phyloP scores from a whole-genome alignment of 257 asterid genomes.

The Schizonepeta tenuifolia region DNA sequence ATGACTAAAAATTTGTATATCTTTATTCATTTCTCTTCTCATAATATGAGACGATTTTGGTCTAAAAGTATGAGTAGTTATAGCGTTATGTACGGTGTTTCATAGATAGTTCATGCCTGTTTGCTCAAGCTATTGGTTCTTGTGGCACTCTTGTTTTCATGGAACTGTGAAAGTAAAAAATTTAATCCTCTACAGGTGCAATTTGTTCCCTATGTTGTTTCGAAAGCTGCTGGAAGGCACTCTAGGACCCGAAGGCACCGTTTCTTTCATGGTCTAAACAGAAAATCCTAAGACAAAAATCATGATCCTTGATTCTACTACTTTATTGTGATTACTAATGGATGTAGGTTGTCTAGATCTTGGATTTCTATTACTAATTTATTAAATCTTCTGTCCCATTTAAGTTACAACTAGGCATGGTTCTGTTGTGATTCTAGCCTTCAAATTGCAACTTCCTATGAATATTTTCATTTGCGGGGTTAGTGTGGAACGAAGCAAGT shows the following conservation, averaged over 20 bases:
- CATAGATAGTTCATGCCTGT: neutral
- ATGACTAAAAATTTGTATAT: slow-evolving; percentile 7
- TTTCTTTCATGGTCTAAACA: slow-evolving; percentile 75
- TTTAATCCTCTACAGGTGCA: slow-evolving; percentile 61
- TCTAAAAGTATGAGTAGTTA: neutral
- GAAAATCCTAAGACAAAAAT: slow-evolving; percentile 40
- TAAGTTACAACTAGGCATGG: neutral
- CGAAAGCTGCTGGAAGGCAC: slow-evolving; percentile 66
- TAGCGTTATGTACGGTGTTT: neutral
- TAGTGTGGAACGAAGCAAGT: neutral
- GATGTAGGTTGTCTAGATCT: neutral
- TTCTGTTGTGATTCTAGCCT: neutral
- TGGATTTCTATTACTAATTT: neutral
- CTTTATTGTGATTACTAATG: neutral
- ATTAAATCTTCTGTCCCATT: neutral
- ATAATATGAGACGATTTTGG: neutral
- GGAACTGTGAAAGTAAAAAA: slow-evolving; percentile 17
- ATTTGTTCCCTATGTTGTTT: slow-evolving; percentile 62
- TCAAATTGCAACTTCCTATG: neutral
- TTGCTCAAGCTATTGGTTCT: neutral
- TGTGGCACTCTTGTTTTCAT: neutral
- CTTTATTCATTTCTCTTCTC: neutral
- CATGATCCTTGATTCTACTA: neutral
- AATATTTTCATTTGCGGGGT: neutral
- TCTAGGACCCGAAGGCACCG: slow-evolving; percentile 75